These are phyloP conservation scores for Solanum sparsipilum DNA, from an alignment of 257 asterid genomes.

Conservation along the genomic window DNA sequence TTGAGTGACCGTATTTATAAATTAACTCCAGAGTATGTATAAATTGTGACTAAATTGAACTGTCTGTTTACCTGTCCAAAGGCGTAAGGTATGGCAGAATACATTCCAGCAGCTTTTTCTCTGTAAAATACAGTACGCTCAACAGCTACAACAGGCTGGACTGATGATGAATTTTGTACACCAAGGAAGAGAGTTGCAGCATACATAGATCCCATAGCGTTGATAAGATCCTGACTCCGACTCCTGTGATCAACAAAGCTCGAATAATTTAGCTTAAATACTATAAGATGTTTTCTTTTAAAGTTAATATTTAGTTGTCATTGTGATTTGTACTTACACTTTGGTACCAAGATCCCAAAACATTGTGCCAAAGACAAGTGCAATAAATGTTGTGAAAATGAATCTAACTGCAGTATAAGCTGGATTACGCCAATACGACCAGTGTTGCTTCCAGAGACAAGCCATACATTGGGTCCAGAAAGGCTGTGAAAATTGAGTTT, in stretches of 20 bases:
- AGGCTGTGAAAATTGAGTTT: slow-evolving; percentile 50
- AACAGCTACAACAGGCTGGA: slow-evolving; percentile 1
- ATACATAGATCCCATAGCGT: background rate
- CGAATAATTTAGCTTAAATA: background rate
- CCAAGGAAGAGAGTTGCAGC: background rate
- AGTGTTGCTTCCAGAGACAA: slow-evolving; percentile 80
- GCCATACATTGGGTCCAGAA: slow-evolving; percentile 58
- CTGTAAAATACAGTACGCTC: background rate
- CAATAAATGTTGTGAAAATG: slow-evolving; percentile 46
- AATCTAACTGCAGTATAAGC: slow-evolving; percentile 66
- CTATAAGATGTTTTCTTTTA: background rate
- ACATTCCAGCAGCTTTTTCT: background rate
- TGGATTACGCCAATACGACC: slow-evolving; percentile 83
- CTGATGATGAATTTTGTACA: background rate
- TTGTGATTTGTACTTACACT: slow-evolving; percentile 23
- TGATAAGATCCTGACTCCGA: background rate
- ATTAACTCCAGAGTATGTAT: background rate
- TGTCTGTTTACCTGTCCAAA: background rate
- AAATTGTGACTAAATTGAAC: background rate
- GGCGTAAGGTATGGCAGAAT: background rate
- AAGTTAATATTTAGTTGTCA: background rate
- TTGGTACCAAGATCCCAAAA: slow-evolving; percentile 68
- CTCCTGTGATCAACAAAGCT: background rate
- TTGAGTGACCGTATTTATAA: background rate
- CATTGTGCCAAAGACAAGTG: slow-evolving; percentile 59